These are phyloP conservation scores for Epipyxis sp. DNA, from an alignment of 108 stramenopile genomes.

Conservation along the genomic window DNA sequence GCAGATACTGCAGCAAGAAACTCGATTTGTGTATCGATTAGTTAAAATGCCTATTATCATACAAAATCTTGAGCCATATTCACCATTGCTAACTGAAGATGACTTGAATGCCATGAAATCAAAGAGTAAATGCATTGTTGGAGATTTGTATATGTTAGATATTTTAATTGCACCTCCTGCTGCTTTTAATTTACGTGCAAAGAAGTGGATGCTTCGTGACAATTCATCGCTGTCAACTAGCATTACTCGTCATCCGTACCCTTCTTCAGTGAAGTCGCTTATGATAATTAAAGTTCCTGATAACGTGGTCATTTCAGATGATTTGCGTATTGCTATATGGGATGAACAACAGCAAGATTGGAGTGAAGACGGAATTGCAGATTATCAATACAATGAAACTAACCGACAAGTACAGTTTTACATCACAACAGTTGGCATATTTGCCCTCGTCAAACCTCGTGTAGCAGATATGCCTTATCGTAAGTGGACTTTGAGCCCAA, in stretches of 20 bases:
- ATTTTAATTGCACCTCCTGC: constrained; percentile 15
- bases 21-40: neutral
- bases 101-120: neutral
- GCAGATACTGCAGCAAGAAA: neutral
- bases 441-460: constrained; percentile 24
- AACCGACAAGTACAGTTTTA: neutral
- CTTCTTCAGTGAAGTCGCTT: neutral
- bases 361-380: constrained; percentile 25
- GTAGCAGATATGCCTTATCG: constrained; percentile 11
- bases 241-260: neutral
- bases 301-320: constrained; percentile 21
- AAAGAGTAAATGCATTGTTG: constrained; percentile 9
- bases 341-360: constrained; percentile 26
- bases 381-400: constrained; percentile 29
- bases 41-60: neutral
- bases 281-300: neutral
- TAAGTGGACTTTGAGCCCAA: neutral
- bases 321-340: constrained; percentile 13
- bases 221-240: neutral
- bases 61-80: neutral
- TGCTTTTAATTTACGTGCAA: constrained; percentile 14
- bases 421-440: constrained; percentile 14
- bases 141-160: constrained; percentile 27
- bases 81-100: neutral
- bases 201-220: constrained; percentile 21